Base-by-base conservation (phyloP, 768 basidiomycete genomes). In the Phaffia tasmanica region DNA sequence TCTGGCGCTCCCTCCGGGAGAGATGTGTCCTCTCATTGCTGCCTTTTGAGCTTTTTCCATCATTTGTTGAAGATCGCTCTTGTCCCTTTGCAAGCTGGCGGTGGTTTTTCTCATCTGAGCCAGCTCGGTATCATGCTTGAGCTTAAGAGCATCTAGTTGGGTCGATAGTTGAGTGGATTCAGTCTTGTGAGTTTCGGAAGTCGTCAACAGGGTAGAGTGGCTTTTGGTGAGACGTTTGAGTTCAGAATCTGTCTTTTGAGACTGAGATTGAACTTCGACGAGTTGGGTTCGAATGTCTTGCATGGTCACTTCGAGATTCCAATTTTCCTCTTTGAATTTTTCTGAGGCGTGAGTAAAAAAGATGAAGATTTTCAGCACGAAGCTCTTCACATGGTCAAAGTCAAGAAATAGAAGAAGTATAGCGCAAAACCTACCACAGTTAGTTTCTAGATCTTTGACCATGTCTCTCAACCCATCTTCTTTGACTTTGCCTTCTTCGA, bases 291-390 rank as follows among this genome's bases (percentile, higher is more conserved):
- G 85, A 27, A 92, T 81, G 67, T 95, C 92, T 75, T 98, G 94
- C 32, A 91, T 79, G 19, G 83, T 83, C 58, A 97, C 91, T 79
- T 98, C 94, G 65, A 97, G 84, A 74, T 98, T 94, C 95, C 95
- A 98, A 75, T 95, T 98, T 78, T 93, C 91, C 78, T 98, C 94
- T 78, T 91, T 91, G 83, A 85, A 94, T 70, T 91, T 90, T 75
- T 97, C 94, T 86, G 73, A 15, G 18, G 6, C 4, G 4, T 5
- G 42, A 57, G 30, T 23, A 27, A 19, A 64, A 57, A 57, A 8
- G 18, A 53, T n/a, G 27, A 53, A 16, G 51, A 27, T 53, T 18
- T 53, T 18, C 4, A n/a, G 5, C 4, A 21, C 4, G 16, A 21
- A 53, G 27, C 51, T 27, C 51, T 6, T 53, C n/a, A n/a, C 51